A percentile compares a stretch with the other conserved stretches of the same genome.
Conservation (phyloP, 108 stramenopile genomes). For the Cyclotella kingstonii region DNA sequence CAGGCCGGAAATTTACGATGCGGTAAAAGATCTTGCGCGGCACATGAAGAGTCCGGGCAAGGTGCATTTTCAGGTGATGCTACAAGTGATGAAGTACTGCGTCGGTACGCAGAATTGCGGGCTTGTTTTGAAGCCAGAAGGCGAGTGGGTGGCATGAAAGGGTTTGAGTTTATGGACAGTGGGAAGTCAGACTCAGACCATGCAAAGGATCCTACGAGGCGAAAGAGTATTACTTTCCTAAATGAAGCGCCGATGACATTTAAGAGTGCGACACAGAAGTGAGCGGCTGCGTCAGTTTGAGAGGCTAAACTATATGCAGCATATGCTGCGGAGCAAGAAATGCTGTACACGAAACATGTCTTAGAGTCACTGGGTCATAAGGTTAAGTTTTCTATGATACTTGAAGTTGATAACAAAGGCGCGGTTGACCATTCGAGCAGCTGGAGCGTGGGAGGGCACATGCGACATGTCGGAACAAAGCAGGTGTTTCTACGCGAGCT, state of each 20-base stretch:
- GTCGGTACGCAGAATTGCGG: constrained; percentile 17
- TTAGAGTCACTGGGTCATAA: neutral
- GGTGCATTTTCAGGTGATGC: constrained; percentile 3
- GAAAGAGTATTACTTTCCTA: too few species aligned
- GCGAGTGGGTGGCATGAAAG: constrained; percentile 21
- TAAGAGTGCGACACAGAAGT: too few species aligned
- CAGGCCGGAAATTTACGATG: constrained; percentile 21
- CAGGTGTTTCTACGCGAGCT: neutral
- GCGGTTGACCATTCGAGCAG: neutral
- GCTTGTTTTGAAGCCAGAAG: constrained; percentile 14
- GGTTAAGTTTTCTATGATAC: constrained; percentile 3
- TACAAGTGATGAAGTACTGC: constrained; percentile 15
- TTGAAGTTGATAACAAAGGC: constrained; percentile 1
- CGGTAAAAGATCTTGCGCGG: constrained; percentile 4
- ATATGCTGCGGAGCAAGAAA: neutral
- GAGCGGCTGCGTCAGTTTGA: too few species aligned
- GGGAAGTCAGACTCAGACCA: constrained; percentile 25
- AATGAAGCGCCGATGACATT: too few species aligned
- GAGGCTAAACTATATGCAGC: too few species aligned
- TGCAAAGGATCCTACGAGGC: constrained; percentile 11
- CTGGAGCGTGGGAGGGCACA: neutral
- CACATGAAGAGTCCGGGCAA: neutral
- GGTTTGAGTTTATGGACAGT: constrained; percentile 8
- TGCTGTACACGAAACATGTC: neutral
- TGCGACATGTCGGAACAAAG: neutral